A percentile compares a stretch with the other conserved stretches of the same genome.
These are phyloP conservation scores for Phellopilus nigrolimitatus DNA, from an alignment of 1,284 basidiomycete genomes.

Conservation along the genomic window DNA sequence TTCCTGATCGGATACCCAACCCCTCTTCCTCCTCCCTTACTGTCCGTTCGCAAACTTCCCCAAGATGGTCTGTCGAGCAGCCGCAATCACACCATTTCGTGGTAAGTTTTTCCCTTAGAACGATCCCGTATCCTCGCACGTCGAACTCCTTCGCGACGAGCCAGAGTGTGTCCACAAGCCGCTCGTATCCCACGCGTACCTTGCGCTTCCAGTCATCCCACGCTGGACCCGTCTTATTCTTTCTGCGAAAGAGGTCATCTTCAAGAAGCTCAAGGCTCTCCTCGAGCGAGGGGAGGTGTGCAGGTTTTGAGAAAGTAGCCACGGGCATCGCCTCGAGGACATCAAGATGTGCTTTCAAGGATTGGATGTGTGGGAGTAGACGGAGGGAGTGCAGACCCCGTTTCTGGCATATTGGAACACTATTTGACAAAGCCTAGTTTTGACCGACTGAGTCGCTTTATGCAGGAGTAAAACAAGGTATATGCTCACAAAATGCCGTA, in stretches of 20 bases:
- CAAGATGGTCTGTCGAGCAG: conserved; percentile 68
- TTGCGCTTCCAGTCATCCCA: conserved; percentile 56
- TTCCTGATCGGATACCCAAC: conserved; percentile 48
- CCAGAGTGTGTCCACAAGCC: conserved; percentile 57
- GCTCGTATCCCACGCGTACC: conserved; percentile 57
- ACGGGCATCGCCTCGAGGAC: conserved; percentile 50
- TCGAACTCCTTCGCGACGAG: conserved; percentile 63
- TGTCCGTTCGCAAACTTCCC: conserved; percentile 66
- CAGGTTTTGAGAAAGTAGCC: conserved; percentile 55
- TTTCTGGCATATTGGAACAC: conserved; percentile 54
- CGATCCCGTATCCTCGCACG: conserved; percentile 61
- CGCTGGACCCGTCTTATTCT: conserved; percentile 34
- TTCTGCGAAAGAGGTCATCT: conserved; percentile 53
- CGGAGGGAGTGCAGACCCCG: conserved; percentile 62
- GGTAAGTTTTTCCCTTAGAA: conserved; percentile 62
- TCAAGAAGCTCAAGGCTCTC: conserved; percentile 56
- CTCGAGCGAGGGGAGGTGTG: conserved; percentile 51
- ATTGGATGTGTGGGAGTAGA: conserved; percentile 53
- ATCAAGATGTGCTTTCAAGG: conserved; percentile 55
- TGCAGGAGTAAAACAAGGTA: conserved; percentile 10
- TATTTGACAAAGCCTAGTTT: conserved; percentile 60
- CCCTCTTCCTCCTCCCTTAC: conserved; percentile 62
- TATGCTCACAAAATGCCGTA: conserved; percentile 60
- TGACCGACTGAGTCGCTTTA: background rate
- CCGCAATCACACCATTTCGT: conserved; percentile 73